Evolutionary conservation across 805 yeast genomes (phyloP).

Genomic region (Starmerella cellae): DNA sequence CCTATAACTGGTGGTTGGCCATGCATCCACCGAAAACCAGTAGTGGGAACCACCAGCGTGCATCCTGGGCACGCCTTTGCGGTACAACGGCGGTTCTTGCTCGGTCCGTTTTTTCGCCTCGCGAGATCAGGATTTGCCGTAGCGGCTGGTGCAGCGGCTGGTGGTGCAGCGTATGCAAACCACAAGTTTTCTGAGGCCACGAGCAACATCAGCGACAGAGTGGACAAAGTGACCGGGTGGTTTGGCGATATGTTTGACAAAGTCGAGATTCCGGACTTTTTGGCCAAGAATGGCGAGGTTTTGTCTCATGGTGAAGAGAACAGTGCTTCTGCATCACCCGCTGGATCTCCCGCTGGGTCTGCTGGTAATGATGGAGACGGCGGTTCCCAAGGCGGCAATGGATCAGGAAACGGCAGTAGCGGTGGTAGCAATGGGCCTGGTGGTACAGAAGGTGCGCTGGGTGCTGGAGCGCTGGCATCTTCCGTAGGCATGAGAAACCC

Average conservation of each 20-base stretch:
- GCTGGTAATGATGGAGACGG: constrained; percentile 3
- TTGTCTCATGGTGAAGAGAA: background rate
- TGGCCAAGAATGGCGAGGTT: background rate
- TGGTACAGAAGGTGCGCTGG: constrained; percentile 24
- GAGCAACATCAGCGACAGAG: constrained; percentile 50
- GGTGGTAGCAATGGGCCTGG: constrained; percentile 8
- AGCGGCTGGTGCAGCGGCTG: constrained; percentile 78
- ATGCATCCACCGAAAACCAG: background rate
- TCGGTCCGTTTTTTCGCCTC: constrained; percentile 20
- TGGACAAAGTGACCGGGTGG: constrained; percentile 47
- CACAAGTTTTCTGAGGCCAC: constrained; percentile 86
- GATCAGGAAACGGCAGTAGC: background rate
- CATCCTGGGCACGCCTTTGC: constrained; percentile 1
- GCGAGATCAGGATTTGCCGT: constrained; percentile 40
- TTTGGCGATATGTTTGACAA: constrained; percentile 26
- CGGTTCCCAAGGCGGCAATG: background rate
- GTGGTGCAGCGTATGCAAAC: constrained; percentile 85
- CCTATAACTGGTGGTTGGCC: background rate
- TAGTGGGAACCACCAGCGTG: background rate
- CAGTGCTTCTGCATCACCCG: background rate
- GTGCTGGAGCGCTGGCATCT: constrained; percentile 39
- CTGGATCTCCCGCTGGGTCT: background rate
- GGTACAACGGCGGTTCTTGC: constrained; percentile 18
- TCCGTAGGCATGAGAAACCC: constrained; percentile 43
- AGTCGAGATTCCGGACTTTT: constrained; percentile 10